Base-by-base conservation (phyloP, 805 yeast species). In the Lipomyces yamanashiensis region DNA sequence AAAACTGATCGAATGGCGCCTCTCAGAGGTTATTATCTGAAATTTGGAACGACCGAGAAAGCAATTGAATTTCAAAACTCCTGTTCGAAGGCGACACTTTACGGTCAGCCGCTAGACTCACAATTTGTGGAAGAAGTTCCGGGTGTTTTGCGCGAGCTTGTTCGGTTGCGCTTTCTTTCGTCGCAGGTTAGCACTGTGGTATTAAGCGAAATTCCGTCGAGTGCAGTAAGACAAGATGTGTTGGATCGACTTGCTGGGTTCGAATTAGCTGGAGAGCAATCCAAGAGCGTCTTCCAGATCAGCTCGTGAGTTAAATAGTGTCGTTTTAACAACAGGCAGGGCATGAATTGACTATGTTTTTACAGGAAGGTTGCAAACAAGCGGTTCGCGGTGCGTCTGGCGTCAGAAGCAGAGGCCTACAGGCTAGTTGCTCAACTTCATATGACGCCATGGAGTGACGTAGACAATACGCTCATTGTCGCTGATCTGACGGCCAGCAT, bases 401-500 rank as follows among this genome's bases (percentile, higher is more conserved):
- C 39, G 1, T 47, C 60, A 5, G 50, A 48, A 39, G 53, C 36
- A 33, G 63, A 60, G 13, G 63, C 60, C 36, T 54, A 50, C 49
- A 60, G 55, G n/a, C 19, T 60, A 13, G 45, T 60, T 13, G n/a
- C 36, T n/a, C 12, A 48, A 23, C 37, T 49, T 15, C 54, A 60
- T 10, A 52, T 28, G 13, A 37, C 40, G 40, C 60, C 49, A 15
- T 60, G 59, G 55, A 47, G 52, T 41, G 34, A 37, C 7, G 7
- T 47, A 12, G 44, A 52, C 7, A 17, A 8, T 15, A 10, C 45
- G 15, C 34, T 52, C 5, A 52, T 52, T 6, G 23, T 34, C n/a
- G 55, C 55, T 7, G 55, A 52, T 4, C 10, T 52, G 45, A 17
- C 23, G 1, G 36, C 55, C 5, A 52, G 36, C 19, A 17, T 34